Percentiles rank a stretch among this genome's conserved stretches.
Evolutionary conservation across 2,329 filamentous ascomycete genomes (phyloP).

Genomic region (Penicillium sp.): DNA sequence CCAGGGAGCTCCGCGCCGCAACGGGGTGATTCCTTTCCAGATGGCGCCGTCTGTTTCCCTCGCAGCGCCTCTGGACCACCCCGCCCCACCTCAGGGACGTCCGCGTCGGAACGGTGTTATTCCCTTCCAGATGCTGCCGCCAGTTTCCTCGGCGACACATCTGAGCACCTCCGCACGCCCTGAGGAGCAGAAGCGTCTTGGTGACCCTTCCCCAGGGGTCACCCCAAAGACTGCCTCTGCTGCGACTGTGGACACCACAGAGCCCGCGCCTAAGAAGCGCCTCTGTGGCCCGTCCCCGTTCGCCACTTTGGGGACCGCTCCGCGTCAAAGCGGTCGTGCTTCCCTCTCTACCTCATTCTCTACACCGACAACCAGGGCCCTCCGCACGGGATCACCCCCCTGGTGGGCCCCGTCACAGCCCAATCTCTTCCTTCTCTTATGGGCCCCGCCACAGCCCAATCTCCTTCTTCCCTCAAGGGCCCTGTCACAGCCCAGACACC

Average conservation of each 20-base stretch:
- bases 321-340: background rate
- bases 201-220: too few relatives aligned
- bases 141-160: background rate
- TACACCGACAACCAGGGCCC: background rate
- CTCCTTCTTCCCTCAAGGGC: too few relatives aligned
- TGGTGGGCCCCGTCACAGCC: too few relatives aligned
- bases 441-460: too few relatives aligned
- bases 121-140: background rate
- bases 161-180: background rate
- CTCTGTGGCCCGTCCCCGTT: too few relatives aligned
- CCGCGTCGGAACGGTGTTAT: background rate
- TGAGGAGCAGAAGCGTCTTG: too few relatives aligned
- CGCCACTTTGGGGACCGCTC: background rate
- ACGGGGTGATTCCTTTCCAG: background rate
- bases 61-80: too few relatives aligned
- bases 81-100: background rate
- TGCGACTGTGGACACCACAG: background rate
- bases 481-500: conserved; percentile 2
- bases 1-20: background rate
- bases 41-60: background rate
- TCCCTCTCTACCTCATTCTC: background rate
- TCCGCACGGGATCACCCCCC: conserved; percentile 4
- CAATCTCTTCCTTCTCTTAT: too few relatives aligned
- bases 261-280: too few relatives aligned
- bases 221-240: background rate